Evolutionary conservation across 768 basidiomycete genomes (phyloP).

Genomic region (Basidioascus undulatus): DNA sequence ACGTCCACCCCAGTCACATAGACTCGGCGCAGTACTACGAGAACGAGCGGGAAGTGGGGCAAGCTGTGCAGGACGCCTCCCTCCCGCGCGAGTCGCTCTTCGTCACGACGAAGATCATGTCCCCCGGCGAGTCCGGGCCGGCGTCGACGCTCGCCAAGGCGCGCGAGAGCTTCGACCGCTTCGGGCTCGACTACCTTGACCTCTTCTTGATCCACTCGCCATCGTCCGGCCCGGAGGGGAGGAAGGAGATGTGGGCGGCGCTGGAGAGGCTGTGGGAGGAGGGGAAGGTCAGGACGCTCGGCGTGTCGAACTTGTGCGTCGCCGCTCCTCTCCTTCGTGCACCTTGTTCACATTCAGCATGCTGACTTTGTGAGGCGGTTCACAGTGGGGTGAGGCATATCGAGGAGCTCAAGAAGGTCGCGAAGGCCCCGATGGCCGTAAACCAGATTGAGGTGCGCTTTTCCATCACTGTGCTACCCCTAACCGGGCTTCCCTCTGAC

Average conservation of each 20-base stretch:
- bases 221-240: constrained; percentile 32
- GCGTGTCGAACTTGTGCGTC: constrained; percentile 61
- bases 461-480: no score
- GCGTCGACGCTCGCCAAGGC: no score
- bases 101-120: no score
- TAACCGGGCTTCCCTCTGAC: no score
- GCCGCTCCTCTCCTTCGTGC: neutral
- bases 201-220: constrained; percentile 60
- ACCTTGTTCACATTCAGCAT: neutral
- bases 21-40: no score
- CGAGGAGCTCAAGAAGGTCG: constrained; percentile 48
- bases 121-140: no score
- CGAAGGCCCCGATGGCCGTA: no score
- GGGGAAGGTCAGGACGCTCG: constrained; percentile 44
- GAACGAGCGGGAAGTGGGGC: no score
- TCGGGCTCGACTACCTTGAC: constrained; percentile 46
- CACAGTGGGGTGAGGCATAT: constrained; percentile 42
- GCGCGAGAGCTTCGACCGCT: no score
- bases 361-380: neutral
- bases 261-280: constrained; percentile 28
- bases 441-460: constrained; percentile 80
- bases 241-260: constrained; percentile 47
- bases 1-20: no score
- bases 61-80: no score
- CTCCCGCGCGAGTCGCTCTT: no score